Evolutionary conservation across 1,284 basidiomycete genomes (phyloP), one percentile per base, ranked within the genome.

Genomic region (Moesziomyces globuligerus): DNA sequence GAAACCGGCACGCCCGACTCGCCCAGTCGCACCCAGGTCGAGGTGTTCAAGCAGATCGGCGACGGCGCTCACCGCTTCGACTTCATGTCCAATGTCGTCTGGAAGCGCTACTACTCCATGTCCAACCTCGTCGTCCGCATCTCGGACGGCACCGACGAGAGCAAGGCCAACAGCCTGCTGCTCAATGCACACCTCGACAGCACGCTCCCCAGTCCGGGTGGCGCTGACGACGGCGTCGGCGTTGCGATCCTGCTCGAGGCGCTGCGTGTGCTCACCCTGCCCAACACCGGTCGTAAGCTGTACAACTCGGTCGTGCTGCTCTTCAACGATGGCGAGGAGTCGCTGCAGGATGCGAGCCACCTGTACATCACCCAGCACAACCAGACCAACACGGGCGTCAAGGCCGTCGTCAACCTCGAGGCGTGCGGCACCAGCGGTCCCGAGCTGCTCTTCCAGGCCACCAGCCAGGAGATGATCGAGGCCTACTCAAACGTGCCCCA

Each of bases 281-380:
- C 91, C 49, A 90, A 89, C 0, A 87, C 89, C 24, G 85, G 86
- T 42, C 90, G 89, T 89, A 85, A 88, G 11, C 91, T 94, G 0
- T 87, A 87, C 51, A 89, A 94, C 80, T 87, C 92, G 5, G 87
- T 94, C 67, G 87, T 98, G 11, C 93, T 98, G 80, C 84, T 98
- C 62, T 98, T 96, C 86, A 98, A 98, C 79, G 89, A 96, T 65
- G 96, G 91, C 7, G 94, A 98, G 81, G 93, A 95, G 78, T 91
- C 80, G 69, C 79, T 85, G 23, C 94, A 96, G 82, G 94, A 97
- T 78, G 94, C 91, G 0, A 94, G 93, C 0, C 94, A 98, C 83
- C 85, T 82, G 25, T 82, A 78, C 68, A 74, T 79, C 41, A 81
- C 80, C 42, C 77, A 81, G 45, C 75, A 82, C 57, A 62, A 74